Base-by-base conservation (phyloP, 306 rosid species). In the Luffa acutangula region DNA sequence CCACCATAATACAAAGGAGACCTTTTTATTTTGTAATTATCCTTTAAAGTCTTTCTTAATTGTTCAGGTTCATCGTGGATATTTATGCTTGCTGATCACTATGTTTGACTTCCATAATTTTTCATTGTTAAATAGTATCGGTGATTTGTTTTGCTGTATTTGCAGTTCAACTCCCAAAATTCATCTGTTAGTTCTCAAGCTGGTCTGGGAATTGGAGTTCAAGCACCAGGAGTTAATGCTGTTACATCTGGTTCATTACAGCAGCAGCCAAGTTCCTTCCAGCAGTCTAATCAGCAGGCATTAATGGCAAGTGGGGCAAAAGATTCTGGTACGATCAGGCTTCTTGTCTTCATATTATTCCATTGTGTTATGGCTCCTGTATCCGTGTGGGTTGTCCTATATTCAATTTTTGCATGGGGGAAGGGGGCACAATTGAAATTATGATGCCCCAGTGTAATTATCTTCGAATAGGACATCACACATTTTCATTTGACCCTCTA, bases 81-180 rank as follows among this genome's bases (percentile, higher is more conserved):
- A 75, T 4, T 51, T 75, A 37, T 52, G 78, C 60, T 14, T 73
- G 59, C 15, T 49, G 77, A 49, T 73, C 56, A 10, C 59, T 25
- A 12, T 25, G 62, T 25, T 25, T 25, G 31, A 25, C 31, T 25
- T 33, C 6, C 63, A 72, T 21, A 46, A 33, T 33, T 73, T 49
- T 13, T 59, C 77, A n/a, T 53, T 36, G 34, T 37, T 54, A 7
- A 18, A 33, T 56, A 76, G 36, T 21, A 48, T 17, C 57, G 4
- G 4, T 51, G 33, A 52, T 79, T 66, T 71, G 46, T 21, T 67
- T 75, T 84, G 7, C 12, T 33, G 15, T 49, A 51, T 74, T 51
- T 86, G 87, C 97, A 95, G 99, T 88, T 92, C 79, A 91, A 87
- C 83, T 84, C 99, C 60, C 96, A 88, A 77, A 91, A 83, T 73